Conservation (phyloP, 768 basidiomycete genomes). For the Hortiboletus flavorubellus region DNA sequence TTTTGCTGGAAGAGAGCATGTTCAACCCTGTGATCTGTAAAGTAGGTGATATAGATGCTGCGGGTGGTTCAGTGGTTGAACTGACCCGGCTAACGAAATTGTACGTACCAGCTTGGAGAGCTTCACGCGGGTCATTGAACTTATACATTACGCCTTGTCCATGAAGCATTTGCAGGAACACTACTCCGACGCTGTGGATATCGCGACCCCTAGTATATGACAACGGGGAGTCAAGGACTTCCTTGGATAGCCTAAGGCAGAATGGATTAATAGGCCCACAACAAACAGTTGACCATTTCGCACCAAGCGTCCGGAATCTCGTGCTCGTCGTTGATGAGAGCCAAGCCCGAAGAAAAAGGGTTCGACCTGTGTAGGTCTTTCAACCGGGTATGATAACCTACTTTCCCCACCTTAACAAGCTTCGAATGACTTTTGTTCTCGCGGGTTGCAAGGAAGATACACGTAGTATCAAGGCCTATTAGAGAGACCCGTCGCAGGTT, state of each 20-base stretch:
- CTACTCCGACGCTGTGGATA: conserved; percentile 76
- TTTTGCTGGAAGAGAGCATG: conserved; percentile 61
- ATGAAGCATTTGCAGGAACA: conserved; percentile 82
- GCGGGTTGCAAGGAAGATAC: conserved; percentile 58
- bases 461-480: conserved; percentile 54
- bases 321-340: conserved; percentile 15
- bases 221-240: conserved; percentile 76
- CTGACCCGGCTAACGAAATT: background rate
- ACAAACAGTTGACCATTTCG: background rate
- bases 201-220: conserved; percentile 76
- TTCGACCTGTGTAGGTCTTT: conserved; percentile 85
- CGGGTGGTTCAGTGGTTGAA: background rate
- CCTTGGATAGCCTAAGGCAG: conserved; percentile 62
- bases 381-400: conserved; percentile 67
- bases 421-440: conserved; percentile 53
- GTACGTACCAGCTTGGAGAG: conserved; percentile 50
- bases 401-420: conserved; percentile 70
- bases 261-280: background rate
- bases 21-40: conserved; percentile 50
- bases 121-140: conserved; percentile 53
- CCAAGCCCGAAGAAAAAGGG: conserved; percentile 48
- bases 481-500: background rate
- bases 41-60: conserved; percentile 52
- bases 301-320: conserved; percentile 32
- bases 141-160: conserved; percentile 63